Evolutionary conservation across 495 filamentous ascomycete genomes (phyloP).

Genomic region (Talaromyces nanjingensis): DNA sequence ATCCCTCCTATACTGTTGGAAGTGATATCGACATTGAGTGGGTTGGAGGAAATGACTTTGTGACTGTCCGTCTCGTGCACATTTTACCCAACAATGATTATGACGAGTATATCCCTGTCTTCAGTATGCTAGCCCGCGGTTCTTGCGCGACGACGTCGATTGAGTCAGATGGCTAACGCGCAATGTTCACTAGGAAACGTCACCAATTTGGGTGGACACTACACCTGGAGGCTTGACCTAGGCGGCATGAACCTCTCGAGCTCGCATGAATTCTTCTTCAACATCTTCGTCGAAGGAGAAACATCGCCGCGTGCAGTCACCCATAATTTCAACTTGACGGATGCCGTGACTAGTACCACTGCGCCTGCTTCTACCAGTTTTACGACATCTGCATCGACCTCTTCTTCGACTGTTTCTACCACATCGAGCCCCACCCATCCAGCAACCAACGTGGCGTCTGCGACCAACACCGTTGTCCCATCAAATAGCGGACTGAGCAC

Average conservation of each 20-base stretch:
- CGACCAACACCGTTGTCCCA: background rate
- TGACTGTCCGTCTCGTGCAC: constrained; percentile 3
- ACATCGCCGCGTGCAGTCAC: constrained; percentile 1
- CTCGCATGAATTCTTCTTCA: constrained; percentile 5
- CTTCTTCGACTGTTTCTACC: background rate
- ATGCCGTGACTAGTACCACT: background rate
- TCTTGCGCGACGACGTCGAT: too few relatives aligned
- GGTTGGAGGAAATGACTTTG: constrained; percentile 3
- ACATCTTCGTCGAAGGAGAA: constrained; percentile 4
- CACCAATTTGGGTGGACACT: constrained; percentile 5
- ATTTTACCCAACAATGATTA: background rate
- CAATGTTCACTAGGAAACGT: background rate
- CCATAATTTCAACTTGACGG: constrained; percentile 2
- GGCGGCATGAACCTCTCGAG: constrained; percentile 4
- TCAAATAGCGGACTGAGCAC: background rate
- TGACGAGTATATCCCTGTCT: constrained; percentile 2
- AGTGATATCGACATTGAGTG: constrained; percentile 2
- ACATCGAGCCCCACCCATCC: background rate
- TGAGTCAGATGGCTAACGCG: background rate
- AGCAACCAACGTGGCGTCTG: background rate
- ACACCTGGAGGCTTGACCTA: constrained; percentile 1
- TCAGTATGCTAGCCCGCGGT: background rate
- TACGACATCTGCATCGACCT: background rate
- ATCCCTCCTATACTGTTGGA: background rate
- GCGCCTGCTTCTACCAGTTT: background rate